Base-by-base conservation (phyloP, 495 filamentous ascomycete genomes). In the Penicillium goetzii region DNA sequence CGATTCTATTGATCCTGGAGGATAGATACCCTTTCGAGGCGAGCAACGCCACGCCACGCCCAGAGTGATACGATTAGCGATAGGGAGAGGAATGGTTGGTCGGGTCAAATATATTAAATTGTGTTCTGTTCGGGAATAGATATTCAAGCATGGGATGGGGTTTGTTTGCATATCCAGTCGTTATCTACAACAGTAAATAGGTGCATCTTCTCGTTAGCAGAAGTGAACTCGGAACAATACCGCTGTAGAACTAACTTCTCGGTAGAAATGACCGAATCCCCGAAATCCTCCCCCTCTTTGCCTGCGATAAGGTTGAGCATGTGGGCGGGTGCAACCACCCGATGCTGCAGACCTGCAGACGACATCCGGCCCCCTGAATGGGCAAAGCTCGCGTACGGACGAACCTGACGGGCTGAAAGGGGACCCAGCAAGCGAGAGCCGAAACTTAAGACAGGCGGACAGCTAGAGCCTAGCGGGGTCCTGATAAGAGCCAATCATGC, bases 401-500 rank as follows among this genome's bases (percentile, higher is more conserved):
- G 0, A 26, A 30, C 12, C 12, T 51, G 47, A 51, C 12, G 14
- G 25, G 47, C 47, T 30, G 47, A 9, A 51, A 41, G 10, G n/a
- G 34, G 40, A 21, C 4, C 21, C 21, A 21, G 19, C 58, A 52
- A 60, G 45, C 43, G 23, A 60, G 21, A 28, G 36, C 55, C 36
- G 55, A 43, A 28, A 28, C 47, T 51, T 9, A 47, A 43, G 9
- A 21, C 9, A 19, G n/a, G 5, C 38, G n/a, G 15, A 1, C 5
- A n/a, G 15, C 12, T 41, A n/a, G 40, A 7, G 40, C 2, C 17
- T 12, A 23, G 47, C 17, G n/a, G 11, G 51, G 32, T n/a, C 23
- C 2, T 23, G 56, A 58, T 58, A 52, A 53, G 33, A 52, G 38
- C 38, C 26, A 61, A 45, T 28, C 52, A 55, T 61, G 58, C 58